Conservation (phyloP, 2,329 filamentous ascomycete species). For the Helminthosporium solani region DNA sequence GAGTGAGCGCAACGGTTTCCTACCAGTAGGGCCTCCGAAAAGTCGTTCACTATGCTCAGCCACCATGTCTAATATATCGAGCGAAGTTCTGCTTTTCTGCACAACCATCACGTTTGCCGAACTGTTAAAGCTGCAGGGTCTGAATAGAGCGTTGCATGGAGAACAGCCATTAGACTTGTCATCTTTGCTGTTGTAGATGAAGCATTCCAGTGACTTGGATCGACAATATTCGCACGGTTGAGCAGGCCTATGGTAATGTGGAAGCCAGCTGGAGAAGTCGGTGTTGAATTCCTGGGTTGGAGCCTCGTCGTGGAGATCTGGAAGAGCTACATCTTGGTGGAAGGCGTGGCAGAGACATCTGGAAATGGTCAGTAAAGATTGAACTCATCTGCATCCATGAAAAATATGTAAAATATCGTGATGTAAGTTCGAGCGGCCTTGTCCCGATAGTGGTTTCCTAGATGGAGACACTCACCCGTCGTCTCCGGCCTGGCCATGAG, state of each 20-base stretch:
- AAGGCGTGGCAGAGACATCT: constrained; percentile 27
- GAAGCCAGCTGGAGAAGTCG: constrained; percentile 50
- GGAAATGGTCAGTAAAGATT: constrained; percentile 6
- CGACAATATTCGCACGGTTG: constrained; percentile 52
- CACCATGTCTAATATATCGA: constrained; percentile 52
- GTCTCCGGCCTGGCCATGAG: constrained; percentile 19
- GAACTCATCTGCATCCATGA: background rate
- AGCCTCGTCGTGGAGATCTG: constrained; percentile 7
- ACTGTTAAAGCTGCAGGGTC: constrained; percentile 51
- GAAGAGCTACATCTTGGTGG: constrained; percentile 12
- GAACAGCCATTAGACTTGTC: constrained; percentile 46
- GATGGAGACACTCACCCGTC: constrained; percentile 20
- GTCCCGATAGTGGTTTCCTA: background rate
- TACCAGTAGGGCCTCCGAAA: constrained; percentile 40
- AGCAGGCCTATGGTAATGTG: constrained; percentile 48
- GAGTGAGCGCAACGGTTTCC: constrained; percentile 39
- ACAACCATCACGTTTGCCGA: constrained; percentile 28
- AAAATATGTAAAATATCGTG: background rate
- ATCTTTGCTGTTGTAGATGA: constrained; percentile 43
- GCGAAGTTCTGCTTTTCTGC: constrained; percentile 37
- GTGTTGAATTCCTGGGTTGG: constrained; percentile 36
- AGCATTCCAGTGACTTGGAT: constrained; percentile 50
- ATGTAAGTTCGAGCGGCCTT: background rate
- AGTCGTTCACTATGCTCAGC: constrained; percentile 42
- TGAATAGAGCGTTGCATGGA: constrained; percentile 50